A percentile compares a stretch with the other conserved stretches of the same genome.
These are phyloP conservation scores for Isatis tinctoria DNA, from an alignment of 345 rosid genomes.

Conservation along the genomic window DNA sequence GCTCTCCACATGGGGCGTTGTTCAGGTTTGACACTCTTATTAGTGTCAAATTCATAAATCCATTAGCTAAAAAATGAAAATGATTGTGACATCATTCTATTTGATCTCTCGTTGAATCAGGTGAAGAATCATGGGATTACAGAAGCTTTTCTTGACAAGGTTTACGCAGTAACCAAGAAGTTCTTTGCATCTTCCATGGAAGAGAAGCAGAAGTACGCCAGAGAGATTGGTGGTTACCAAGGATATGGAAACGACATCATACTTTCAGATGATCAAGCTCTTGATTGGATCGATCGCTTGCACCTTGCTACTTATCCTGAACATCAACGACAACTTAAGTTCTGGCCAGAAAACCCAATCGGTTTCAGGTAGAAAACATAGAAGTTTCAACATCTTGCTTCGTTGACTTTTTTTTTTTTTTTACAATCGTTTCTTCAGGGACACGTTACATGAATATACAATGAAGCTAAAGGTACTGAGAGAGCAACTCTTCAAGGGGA, in stretches of 20 bases:
- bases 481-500: constrained; percentile 36
- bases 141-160: constrained; percentile 39
- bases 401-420: not conserved
- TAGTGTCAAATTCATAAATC: not conserved
- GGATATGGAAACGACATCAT: constrained; percentile 74
- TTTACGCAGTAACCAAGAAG: constrained; percentile 37
- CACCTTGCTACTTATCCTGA: constrained; percentile 42
- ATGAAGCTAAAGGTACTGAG: constrained; percentile 12
- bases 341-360: constrained; percentile 59
- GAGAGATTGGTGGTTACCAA: constrained; percentile 46
- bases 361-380: constrained; percentile 40
- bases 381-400: not conserved
- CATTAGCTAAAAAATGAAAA: not conserved
- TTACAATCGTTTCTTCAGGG: constrained; percentile 24
- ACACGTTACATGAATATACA: constrained; percentile 34
- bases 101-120: constrained; percentile 24
- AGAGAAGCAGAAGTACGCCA: constrained; percentile 51
- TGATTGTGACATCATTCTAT: not conserved
- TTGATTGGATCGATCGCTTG: constrained; percentile 72
- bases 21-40: constrained; percentile 43
- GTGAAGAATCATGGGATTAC: constrained; percentile 60
- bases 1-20: constrained; percentile 63
- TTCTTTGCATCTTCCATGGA: constrained; percentile 53
- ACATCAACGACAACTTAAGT: constrained; percentile 35
- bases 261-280: constrained; percentile 48